Base-by-base conservation (phyloP, 1,139 yeast species). In the Pichia norvegensis region DNA sequence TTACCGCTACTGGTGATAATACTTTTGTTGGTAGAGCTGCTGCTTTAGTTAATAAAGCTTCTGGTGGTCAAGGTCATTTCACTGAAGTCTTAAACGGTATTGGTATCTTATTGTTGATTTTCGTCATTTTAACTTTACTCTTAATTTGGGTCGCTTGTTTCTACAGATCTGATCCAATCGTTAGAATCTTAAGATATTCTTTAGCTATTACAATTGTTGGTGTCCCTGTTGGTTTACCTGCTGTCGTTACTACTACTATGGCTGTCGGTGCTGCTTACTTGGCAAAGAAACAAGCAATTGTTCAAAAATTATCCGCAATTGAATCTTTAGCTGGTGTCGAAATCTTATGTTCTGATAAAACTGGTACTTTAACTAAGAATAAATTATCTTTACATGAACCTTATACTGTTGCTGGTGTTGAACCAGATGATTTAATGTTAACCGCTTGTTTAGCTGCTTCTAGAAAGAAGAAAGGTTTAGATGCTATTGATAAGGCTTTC, bases 241-340 rank as follows among this genome's bases (percentile, higher is more conserved):
- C 96, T 70, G 97, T 90, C 66, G 96, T 90, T 63, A 90, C 97
- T 76, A 90, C 97, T 64, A 90, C 97, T 69, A 87, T 90, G 95
- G 97, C 97, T 72, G 97, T 90, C 71, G 97, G 97, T 81, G 97
- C 97, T 69, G 97, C 97, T 67, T 87, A 88, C 85, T 79, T 90
- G 67, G 97, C 97, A 63, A 88, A 88, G 81, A 88, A 88, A 74
- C 87, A 87, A 76, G 97, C 97, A 61, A 90, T 90, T 78, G 97
- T 90, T 62, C 97, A 88, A 77, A 90, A 88, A 73, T 81, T 90
- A 67, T 85, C 96, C 69, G 97, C 97, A 58, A 90, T 90, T 73
- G 97, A 90, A 50, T 54, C 57, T 31, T 79, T 90, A 63, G 98
- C 97, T 61, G 97, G 97, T 84, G 97, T 90, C 66, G 97, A 90